phyloP scores from a whole-genome alignment of 2,329 filamentous ascomycete species.

The Talaromyces piceae region DNA sequence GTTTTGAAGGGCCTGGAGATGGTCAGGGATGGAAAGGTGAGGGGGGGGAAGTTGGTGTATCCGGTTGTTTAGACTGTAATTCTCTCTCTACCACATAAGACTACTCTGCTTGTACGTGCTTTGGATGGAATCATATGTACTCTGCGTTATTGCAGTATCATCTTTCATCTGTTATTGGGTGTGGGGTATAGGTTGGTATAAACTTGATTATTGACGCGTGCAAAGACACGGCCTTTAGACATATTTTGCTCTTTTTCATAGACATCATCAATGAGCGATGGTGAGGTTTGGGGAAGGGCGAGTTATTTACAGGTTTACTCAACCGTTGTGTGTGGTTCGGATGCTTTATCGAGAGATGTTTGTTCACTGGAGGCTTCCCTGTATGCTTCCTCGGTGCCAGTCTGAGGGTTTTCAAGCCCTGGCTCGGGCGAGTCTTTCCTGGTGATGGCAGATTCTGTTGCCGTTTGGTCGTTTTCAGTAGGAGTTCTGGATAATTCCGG shows the following conservation, averaged over 20 bases:
- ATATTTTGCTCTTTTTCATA: neutral
- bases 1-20: constrained; percentile 14
- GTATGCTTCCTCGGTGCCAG: neutral
- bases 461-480: neutral
- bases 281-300: neutral
- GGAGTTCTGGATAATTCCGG: neutral
- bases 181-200: too few relatives aligned
- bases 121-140: too few relatives aligned
- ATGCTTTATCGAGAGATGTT: neutral
- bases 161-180: too few relatives aligned
- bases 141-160: too few relatives aligned
- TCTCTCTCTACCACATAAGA: too few relatives aligned
- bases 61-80: neutral
- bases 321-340: neutral
- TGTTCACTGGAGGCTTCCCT: neutral
- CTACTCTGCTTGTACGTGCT: neutral
- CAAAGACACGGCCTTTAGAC: neutral
- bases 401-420: neutral
- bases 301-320: neutral
- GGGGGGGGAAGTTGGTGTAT: constrained; percentile 14
- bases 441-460: neutral
- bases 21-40: constrained; percentile 12
- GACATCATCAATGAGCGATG: neutral
- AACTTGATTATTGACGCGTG: too few relatives aligned
- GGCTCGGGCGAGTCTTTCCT: neutral